Conservation (phyloP, 1,139 yeast species). For the Pneumocystis canis region DNA sequence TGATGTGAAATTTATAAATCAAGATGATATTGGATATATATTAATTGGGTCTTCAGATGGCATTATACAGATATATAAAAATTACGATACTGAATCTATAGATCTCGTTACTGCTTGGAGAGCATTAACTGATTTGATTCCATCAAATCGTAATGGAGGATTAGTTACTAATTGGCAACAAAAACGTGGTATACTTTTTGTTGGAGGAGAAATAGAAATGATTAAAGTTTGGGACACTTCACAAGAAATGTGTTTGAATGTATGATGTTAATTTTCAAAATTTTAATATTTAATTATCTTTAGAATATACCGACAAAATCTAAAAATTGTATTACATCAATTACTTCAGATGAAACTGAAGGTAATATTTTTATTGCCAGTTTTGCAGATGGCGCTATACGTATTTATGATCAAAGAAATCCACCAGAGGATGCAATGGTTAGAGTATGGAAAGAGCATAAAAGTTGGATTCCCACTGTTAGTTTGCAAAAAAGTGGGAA, state of each 20-base stretch:
- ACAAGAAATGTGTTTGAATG: constrained; percentile 61
- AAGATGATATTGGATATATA: constrained; percentile 75
- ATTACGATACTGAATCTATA: constrained; percentile 46
- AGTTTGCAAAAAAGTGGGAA: constrained; percentile 96
- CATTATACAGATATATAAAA: constrained; percentile 67
- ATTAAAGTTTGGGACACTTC: constrained; percentile 96
- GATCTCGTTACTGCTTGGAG: constrained; percentile 83
- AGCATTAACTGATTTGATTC: constrained; percentile 69
- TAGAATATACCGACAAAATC: constrained; percentile 80
- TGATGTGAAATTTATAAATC: constrained; percentile 72
- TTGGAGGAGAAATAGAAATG: constrained; percentile 88
- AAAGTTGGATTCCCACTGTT: constrained; percentile 57
- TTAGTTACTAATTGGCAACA: constrained; percentile 94
- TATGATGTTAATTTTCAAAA: background rate
- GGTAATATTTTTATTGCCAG: constrained; percentile 90
- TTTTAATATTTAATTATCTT: background rate
- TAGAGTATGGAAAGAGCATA: constrained; percentile 53
- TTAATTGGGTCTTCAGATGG: constrained; percentile 91
- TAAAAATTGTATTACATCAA: constrained; percentile 70
- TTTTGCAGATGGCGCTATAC: constrained; percentile 77
- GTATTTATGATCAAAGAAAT: constrained; percentile 81
- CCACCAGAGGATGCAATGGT: constrained; percentile 81
- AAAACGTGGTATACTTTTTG: constrained; percentile 76
- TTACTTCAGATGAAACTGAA: constrained; percentile 89
- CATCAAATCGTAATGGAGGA: constrained; percentile 73